Base-by-base conservation (phyloP, 2,329 filamentous ascomycete genomes). In the Xylariaceae sp. region DNA sequence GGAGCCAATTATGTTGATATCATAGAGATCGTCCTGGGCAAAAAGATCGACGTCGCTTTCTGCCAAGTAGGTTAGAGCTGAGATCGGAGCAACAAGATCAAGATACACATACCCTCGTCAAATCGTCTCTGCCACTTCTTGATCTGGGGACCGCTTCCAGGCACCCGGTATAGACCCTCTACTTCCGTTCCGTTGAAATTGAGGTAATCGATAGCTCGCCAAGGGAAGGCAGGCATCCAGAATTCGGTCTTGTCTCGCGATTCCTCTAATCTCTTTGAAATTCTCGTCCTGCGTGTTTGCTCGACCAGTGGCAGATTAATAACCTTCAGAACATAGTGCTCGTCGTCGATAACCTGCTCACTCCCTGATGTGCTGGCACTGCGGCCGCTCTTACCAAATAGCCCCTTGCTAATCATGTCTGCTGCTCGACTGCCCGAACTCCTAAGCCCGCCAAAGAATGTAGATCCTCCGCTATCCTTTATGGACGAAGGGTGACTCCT, bases 171-270 rank as follows among this genome's bases (percentile, higher is more conserved):
- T 2, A 97, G 80, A 2, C 93, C 93, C 74, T 97, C 93, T 45
- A 96, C 90, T 70, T 97, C 92, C 67, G 89, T 94, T 45, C 91
- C 91, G 71, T 94, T 95, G 75, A 92, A 94, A 73, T 97, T 97
- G 55, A 97, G 79, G 72, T 96, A 97, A 76, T 97, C 93, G 65
- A 97, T 97, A 60, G 92, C 95, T 64, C 93, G 83, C 89, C 93
- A 97, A 0, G 93, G 92, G 60, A 97, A 87, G 5, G 92, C 90
- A 10, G 93, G 93, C 92, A 97, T 96, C 93, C 93, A 97, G 71
- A 95, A 97, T 71, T 97, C 93, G 0, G 93, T 97, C 79, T 97
- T 97, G 71, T 97, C 93, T 63, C 88, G 85, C 8, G 92, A 96
- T 62, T 89, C 85, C 70, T 95, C 90, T 49, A 97, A 78, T 35